These are phyloP conservation scores for Tetracentron sinense DNA, from an alignment of 164 flowering plant genomes.

Conservation along the genomic window DNA sequence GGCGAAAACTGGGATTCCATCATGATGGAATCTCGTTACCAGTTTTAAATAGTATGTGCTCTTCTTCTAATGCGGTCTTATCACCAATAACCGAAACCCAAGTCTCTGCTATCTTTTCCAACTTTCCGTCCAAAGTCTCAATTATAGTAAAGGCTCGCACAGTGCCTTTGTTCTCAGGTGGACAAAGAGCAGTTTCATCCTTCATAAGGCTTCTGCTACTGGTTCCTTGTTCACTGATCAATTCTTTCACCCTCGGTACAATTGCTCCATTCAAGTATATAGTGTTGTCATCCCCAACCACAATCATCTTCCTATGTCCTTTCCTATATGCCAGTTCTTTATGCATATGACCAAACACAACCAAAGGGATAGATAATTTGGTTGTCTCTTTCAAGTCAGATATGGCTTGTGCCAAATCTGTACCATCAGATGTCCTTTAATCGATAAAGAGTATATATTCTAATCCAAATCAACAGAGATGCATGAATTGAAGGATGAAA, in stretches of 20 bases:
- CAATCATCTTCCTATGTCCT: conserved; percentile 71
- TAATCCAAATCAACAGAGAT: conserved; percentile 1
- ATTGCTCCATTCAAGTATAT: conserved; percentile 80
- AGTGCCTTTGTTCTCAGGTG: conserved; percentile 30
- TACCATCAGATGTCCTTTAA: conserved; percentile 13
- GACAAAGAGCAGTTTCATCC: conserved; percentile 3
- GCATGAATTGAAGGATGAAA: conserved; percentile 1
- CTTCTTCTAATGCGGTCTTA: conserved; percentile 36
- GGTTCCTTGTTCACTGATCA: conserved; percentile 20
- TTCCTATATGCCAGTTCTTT: conserved; percentile 58
- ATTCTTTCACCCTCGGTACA: conserved; percentile 62
- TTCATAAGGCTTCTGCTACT: conserved; percentile 9
- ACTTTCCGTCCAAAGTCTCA: conserved; percentile 51
- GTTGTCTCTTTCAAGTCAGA: conserved; percentile 47
- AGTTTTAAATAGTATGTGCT: conserved; percentile 37
- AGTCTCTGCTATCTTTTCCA: conserved; percentile 56
- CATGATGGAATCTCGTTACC: conserved; percentile 10
- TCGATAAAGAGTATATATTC: not conserved
- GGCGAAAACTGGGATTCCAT: not conserved
- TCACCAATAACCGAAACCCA: conserved; percentile 76
- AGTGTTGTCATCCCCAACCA: conserved; percentile 47
- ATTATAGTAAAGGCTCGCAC: conserved; percentile 60
- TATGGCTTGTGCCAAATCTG: conserved; percentile 79
- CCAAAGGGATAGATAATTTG: conserved; percentile 46
- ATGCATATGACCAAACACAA: conserved; percentile 95